These are phyloP conservation scores for Scheffersomyces stipitis DNA, from an alignment of 805 yeast species.

Conservation along the genomic window DNA sequence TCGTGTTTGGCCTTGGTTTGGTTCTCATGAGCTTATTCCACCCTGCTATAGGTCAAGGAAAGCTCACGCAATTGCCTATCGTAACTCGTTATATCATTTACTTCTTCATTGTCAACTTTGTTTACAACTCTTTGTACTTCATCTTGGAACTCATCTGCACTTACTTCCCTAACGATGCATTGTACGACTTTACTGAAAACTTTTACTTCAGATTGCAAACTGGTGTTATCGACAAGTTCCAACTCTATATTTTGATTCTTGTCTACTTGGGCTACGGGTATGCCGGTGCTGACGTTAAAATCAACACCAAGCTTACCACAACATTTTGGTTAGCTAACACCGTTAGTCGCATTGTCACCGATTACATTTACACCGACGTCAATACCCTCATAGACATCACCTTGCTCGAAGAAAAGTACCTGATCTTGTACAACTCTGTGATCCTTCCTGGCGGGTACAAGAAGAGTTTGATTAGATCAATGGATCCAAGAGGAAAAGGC, in stretches of 20 bases:
- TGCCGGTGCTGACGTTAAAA: background rate
- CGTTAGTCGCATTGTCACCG: background rate
- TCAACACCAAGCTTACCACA: background rate
- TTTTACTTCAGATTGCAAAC: background rate
- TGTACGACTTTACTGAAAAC: background rate
- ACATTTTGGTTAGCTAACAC: background rate
- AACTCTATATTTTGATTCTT: constrained; percentile 1
- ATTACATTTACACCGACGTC: background rate
- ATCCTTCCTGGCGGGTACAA: background rate
- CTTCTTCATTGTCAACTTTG: constrained; percentile 1
- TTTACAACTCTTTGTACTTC: background rate
- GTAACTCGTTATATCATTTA: background rate
- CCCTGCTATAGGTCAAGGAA: background rate
- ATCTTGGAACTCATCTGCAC: background rate
- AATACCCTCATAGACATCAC: background rate
- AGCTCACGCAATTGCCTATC: background rate
- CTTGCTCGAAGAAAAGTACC: background rate
- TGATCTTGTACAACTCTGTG: background rate
- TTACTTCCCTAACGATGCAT: background rate
- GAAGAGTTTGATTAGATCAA: background rate
- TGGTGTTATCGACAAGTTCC: constrained; percentile 1
- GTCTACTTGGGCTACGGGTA: constrained; percentile 4
- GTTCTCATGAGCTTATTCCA: constrained; percentile 3
- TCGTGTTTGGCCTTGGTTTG: constrained; percentile 1
- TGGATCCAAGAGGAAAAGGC: background rate